phyloP scores from a whole-genome alignment of 2,329 filamentous ascomycete species.

The Colletotrichum abscissum region DNA sequence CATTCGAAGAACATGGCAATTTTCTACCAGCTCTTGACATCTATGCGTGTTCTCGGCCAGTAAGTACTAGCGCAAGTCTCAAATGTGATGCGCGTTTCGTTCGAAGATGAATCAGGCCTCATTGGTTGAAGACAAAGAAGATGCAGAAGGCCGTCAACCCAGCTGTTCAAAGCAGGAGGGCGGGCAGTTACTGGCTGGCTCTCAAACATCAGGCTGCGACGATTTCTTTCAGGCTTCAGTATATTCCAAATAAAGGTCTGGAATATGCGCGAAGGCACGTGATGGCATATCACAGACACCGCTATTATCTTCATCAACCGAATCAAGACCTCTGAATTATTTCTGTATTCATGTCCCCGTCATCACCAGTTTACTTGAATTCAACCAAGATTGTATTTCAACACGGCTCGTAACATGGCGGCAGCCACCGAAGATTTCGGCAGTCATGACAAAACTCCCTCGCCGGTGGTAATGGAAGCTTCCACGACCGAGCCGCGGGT shows the following conservation, averaged over 20 bases:
- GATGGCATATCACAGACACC: neutral
- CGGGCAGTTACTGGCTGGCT: too few relatives aligned
- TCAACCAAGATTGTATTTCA: neutral
- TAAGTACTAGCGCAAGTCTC: neutral
- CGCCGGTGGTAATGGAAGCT: neutral
- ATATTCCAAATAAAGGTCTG: neutral
- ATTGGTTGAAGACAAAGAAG: neutral
- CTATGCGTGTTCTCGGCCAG: neutral
- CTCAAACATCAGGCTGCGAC: neutral
- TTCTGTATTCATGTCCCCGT: neutral
- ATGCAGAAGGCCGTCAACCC: neutral
- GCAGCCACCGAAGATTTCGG: too few relatives aligned
- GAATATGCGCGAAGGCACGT: neutral
- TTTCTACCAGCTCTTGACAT: neutral
- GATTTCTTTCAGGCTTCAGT: neutral
- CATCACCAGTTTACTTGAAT: neutral
- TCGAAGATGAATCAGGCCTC: neutral
- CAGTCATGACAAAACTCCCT: neutral
- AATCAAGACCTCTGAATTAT: neutral
- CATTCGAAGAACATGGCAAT: neutral
- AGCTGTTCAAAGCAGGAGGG: too few relatives aligned
- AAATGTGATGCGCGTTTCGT: neutral
- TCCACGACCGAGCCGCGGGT: neutral
- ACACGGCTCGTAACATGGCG: neutral
- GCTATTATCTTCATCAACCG: neutral